Base-by-base conservation (phyloP, 305 asterid species). In the Fraxinus ornus region DNA sequence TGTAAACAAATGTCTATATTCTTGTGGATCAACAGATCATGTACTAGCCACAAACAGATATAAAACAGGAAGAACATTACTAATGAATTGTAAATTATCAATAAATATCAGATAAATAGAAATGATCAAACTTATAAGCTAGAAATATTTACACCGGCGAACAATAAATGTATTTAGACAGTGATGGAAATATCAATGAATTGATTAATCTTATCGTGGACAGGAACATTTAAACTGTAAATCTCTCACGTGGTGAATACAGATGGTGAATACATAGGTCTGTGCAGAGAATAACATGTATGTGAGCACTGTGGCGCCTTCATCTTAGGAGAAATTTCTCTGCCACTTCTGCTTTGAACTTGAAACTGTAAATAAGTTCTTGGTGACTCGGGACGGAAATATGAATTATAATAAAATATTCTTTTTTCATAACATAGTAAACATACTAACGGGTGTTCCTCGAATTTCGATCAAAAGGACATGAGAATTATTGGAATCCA, bases 281-380 rank as follows among this genome's bases (percentile, higher is more conserved):
- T 52, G 64, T 52, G 64, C 24, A n/a, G 64, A 52, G 64, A 52
- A 52, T 52, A 52, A 52, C 64, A 52, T 52, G 24, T 17, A 52
- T 13, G 62, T 39, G 30, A 44, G 55, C 62, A 21, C 36, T 39
- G 47, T 49, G 55, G 37, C 60, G 52, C 52, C 79, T 3, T 36
- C 64, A 41, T 64, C 39, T 1, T 28, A 70, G 84, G 26, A 81
- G 62, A 73, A 81, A 24, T 74, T 62, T 81, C 13, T 62, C 71
- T 8, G 3, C 28, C 64, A 9, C 30, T 22, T 62, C 71, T 62
- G 71, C 30, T 62, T 22, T 62, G 71, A n/a, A n/a, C 64, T 55
- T 55, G 64, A 55, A 62, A 62, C 71, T 7, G 32, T 62, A 62
- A 62, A 22, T 22, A 21, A 7, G 55, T 12, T 44, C 55, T 44